These are phyloP conservation scores for Fusarium solani-melongenae DNA, from an alignment of 2,329 filamentous ascomycete species.

Conservation along the genomic window DNA sequence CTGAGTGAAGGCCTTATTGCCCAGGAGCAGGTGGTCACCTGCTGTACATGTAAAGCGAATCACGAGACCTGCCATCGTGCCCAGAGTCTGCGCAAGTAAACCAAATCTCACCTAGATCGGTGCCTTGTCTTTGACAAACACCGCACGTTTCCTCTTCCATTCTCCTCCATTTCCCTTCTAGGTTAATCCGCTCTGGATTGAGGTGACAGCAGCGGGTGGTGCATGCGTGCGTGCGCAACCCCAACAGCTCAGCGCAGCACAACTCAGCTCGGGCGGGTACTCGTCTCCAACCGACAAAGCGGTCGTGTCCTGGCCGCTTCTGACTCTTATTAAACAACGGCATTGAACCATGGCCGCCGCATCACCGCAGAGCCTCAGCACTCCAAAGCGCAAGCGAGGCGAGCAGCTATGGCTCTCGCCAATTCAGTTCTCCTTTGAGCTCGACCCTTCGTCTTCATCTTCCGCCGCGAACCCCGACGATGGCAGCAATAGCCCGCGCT, in stretches of 20 bases:
- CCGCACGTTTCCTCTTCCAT: conserved; percentile 2
- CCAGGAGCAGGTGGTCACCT: not conserved
- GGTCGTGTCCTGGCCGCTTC: conserved; percentile 11
- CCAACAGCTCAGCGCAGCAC: not conserved
- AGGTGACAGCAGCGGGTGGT: conserved; percentile 22
- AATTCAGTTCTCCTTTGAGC: conserved; percentile 62
- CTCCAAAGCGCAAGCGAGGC: conserved; percentile 61
- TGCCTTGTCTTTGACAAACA: conserved; percentile 2
- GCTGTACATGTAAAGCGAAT: conserved; percentile 10
- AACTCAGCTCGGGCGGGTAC: conserved; percentile 4
- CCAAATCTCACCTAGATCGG: conserved; percentile 8
- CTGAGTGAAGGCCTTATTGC: conserved; percentile 3
- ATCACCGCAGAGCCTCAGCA: conserved; percentile 47
- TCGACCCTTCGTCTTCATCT: conserved; percentile 50
- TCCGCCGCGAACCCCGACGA: conserved; percentile 51
- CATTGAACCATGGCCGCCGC: conserved; percentile 38
- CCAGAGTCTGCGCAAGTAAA: not conserved
- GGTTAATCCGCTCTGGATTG: conserved; percentile 8
- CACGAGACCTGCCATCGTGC: conserved; percentile 13
- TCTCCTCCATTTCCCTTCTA: conserved; percentile 4
- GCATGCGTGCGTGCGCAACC: conserved; percentile 26
- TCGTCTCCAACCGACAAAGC: not conserved
- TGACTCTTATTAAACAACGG: conserved; percentile 9
- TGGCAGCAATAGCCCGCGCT: conserved; percentile 64
- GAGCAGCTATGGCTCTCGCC: conserved; percentile 49